These are phyloP conservation scores for Nannochloropsis granulata DNA, from an alignment of 108 stramenopile species.

Conservation along the genomic window DNA sequence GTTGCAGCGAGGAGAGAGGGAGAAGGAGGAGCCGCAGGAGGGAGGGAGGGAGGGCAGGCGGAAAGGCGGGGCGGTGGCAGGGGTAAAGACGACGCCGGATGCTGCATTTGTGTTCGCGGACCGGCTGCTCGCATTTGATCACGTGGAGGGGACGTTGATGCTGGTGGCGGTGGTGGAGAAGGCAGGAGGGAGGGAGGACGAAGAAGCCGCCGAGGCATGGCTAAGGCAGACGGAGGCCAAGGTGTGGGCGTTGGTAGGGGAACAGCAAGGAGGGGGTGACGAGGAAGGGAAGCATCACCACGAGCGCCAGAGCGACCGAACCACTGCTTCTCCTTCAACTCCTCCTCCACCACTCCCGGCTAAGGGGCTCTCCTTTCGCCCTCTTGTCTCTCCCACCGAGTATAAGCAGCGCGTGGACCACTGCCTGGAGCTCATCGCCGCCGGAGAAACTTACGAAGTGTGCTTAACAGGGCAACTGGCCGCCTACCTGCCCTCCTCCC, in stretches of 20 bases:
- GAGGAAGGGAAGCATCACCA: too few species aligned
- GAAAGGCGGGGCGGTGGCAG: background rate
- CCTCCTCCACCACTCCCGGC: too few species aligned
- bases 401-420: too few species aligned
- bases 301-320: too few species aligned
- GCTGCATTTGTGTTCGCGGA: constrained; percentile 27
- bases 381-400: too few species aligned
- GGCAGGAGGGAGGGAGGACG: background rate
- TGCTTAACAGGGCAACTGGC: constrained; percentile 73
- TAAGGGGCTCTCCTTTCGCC: too few species aligned
- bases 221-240: too few species aligned
- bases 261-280: too few species aligned
- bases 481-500: constrained; percentile 2
- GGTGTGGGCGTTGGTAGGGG: too few species aligned
- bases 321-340: too few species aligned
- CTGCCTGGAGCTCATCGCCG: constrained; percentile 35
- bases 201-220: background rate
- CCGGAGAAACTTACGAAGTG: constrained; percentile 78
- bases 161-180: background rate
- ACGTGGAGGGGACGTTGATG: constrained; percentile 7
- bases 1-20: constrained; percentile 1
- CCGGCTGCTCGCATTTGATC: constrained; percentile 27
- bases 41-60: background rate
- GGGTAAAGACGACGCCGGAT: constrained; percentile 5
- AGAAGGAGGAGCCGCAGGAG: background rate